Conservation (phyloP, 331 rosid genomes). For the Acacia pycnantha region DNA sequence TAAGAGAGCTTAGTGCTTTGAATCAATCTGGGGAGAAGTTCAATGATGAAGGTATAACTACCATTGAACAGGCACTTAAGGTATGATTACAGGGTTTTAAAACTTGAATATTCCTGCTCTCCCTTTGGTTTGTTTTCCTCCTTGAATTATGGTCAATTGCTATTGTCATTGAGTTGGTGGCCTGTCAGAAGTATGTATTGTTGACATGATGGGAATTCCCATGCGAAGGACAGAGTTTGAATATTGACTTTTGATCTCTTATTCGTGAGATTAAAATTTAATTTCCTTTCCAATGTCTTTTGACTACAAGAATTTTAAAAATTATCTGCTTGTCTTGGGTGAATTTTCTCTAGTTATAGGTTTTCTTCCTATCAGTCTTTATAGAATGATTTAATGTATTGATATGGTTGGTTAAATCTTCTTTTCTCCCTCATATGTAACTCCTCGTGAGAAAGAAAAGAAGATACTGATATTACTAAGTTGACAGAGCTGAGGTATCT, state of each 20-base stretch:
- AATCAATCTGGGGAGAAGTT: slow-evolving; percentile 39
- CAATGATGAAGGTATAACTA: slow-evolving; percentile 51
- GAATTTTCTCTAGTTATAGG: background rate
- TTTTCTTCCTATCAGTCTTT: background rate
- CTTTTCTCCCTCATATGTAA: background rate
- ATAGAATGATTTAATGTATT: background rate
- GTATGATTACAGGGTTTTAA: slow-evolving; percentile 37
- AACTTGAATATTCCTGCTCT: background rate
- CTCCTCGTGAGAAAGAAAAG: background rate
- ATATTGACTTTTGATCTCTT: slow-evolving; percentile 1
- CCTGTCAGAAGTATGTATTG: background rate
- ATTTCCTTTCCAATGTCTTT: background rate
- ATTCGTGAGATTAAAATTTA: background rate
- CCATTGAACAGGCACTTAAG: slow-evolving; percentile 76
- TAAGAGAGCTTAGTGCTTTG: slow-evolving; percentile 53
- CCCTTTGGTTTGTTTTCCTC: slow-evolving; percentile 19
- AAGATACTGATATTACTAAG: background rate
- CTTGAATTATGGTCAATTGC: slow-evolving; percentile 14
- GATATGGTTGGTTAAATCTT: background rate
- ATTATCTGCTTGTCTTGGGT: background rate
- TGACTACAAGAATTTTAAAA: background rate
- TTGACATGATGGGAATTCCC: background rate
- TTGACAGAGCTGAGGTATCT: background rate
- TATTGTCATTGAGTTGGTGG: background rate
- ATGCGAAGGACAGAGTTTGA: background rate